Conservation (phyloP, 768 basidiomycete genomes). For the Termitomyces eurrhizus region DNA sequence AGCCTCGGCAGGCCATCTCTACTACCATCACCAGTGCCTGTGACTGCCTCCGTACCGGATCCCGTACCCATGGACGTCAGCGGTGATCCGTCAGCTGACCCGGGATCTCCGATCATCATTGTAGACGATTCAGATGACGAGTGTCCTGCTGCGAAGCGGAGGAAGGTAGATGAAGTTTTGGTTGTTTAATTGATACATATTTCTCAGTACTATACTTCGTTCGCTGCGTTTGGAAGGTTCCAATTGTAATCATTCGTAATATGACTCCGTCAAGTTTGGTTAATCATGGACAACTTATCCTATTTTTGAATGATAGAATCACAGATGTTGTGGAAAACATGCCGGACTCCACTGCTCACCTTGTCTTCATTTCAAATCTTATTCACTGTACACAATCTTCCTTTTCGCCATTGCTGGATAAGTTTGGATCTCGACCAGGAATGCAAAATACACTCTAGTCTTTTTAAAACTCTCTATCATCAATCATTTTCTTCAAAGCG, state of each 20-base stretch:
- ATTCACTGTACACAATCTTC: no score
- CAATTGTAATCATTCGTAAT: neutral
- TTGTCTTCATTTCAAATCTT: no score
- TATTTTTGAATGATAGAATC: neutral
- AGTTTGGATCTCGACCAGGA: constrained; percentile 1
- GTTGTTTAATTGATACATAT: constrained; percentile 6
- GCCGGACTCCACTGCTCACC: no score
- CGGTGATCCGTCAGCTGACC: constrained; percentile 19
- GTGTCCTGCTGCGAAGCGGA: constrained; percentile 53
- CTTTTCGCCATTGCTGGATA: neutral
- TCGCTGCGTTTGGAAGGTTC: neutral
- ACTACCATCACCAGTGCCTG: constrained; percentile 7
- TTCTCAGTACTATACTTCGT: neutral
- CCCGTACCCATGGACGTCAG: constrained; percentile 28
- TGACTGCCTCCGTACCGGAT: constrained; percentile 19
- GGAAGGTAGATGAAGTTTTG: constrained; percentile 38
- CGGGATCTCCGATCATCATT: constrained; percentile 54
- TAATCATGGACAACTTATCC: neutral
- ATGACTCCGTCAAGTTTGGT: neutral
- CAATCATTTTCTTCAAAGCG: constrained; percentile 10
- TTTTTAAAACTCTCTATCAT: constrained; percentile 2
- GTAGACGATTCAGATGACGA: constrained; percentile 60
- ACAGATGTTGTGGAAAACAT: neutral
- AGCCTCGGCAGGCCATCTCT: constrained; percentile 2
- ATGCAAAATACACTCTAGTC: neutral